These are phyloP conservation scores for Kwoniella dendrophila DNA, from an alignment of 768 basidiomycete genomes.

Conservation along the genomic window DNA sequence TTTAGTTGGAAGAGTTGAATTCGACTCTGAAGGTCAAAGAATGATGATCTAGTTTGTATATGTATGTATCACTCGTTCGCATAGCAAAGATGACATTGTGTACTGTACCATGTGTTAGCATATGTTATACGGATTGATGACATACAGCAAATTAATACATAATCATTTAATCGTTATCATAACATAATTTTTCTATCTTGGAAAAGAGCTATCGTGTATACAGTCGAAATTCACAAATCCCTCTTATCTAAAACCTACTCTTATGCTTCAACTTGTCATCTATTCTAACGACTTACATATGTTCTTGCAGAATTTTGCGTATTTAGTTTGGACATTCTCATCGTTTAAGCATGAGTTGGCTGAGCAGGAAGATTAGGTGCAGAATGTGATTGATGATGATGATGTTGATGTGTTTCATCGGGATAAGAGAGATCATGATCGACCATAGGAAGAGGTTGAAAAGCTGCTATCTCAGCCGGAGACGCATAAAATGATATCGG, in stretches of 20 bases:
- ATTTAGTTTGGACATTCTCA: background rate
- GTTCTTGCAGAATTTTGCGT: background rate
- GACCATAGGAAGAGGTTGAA: slow-evolving; percentile 21
- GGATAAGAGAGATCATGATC: slow-evolving; percentile 5
- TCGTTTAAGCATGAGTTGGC: background rate
- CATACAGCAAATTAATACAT: too few relatives aligned
- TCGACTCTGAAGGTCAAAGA: slow-evolving; percentile 18
- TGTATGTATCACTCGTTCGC: too few relatives aligned
- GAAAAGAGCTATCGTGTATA: too few relatives aligned
- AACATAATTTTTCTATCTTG: too few relatives aligned
- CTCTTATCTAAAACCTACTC: too few relatives aligned
- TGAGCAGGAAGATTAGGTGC: slow-evolving; percentile 10
- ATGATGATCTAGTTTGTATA: slow-evolving; percentile 26
- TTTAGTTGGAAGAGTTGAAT: slow-evolving; percentile 60
- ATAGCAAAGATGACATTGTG: too few relatives aligned
- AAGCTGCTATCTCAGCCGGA: slow-evolving; percentile 30
- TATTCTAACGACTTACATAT: background rate
- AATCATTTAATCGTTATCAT: too few relatives aligned
- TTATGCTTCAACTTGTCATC: too few relatives aligned
- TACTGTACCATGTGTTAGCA: too few relatives aligned
- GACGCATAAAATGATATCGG: slow-evolving; percentile 35
- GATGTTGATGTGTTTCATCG: background rate
- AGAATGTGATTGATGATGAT: background rate
- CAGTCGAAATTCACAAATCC: too few relatives aligned
- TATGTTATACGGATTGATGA: too few relatives aligned